A percentile compares a stretch with the other conserved stretches of the same genome.
phyloP scores from a whole-genome alignment of 2,329 filamentous ascomycete genomes.

The Albophoma yamanashiensis region DNA sequence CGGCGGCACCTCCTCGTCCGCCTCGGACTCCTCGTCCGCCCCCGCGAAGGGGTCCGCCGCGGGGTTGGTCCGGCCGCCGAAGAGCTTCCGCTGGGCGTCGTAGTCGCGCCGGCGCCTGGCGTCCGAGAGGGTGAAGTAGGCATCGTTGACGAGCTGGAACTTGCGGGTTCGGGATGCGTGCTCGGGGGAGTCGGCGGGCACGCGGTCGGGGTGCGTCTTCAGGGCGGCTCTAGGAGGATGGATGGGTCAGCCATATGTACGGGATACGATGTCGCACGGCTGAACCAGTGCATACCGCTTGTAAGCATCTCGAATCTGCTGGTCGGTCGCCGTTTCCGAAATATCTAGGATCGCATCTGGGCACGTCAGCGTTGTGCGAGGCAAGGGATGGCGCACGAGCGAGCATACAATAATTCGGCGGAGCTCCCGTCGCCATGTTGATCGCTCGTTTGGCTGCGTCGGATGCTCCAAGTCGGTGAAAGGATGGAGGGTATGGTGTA shows the following conservation, averaged over 20 bases:
- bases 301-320: constrained; percentile 89
- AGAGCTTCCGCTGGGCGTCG: constrained; percentile 50
- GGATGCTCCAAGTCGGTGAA: not conserved
- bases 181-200: constrained; percentile 74
- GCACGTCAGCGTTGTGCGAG: not conserved
- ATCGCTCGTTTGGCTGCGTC: constrained; percentile 3
- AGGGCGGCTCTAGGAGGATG: constrained; percentile 56
- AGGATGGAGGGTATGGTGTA: not conserved
- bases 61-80: constrained; percentile 8
- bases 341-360: constrained; percentile 67
- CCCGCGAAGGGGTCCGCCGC: constrained; percentile 34
- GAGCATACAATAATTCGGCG: constrained; percentile 48
- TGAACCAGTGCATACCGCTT: constrained; percentile 51
- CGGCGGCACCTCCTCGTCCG: constrained; percentile 29
- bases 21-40: constrained; percentile 23
- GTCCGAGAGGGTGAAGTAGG: constrained; percentile 87
- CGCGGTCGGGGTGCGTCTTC: constrained; percentile 88
- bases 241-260: not conserved
- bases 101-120: constrained; percentile 68
- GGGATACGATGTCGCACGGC: not conserved
- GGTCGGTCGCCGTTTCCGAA: constrained; percentile 59
- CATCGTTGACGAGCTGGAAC: constrained; percentile 88
- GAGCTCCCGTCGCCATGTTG: constrained; percentile 26
- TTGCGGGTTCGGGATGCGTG: constrained; percentile 70
- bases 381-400: not conserved